A percentile compares a stretch with the other conserved stretches of the same genome.
Evolutionary conservation across 78 protist species (phyloP).

Genomic region (Dictyostelium brefeldianum): DNA sequence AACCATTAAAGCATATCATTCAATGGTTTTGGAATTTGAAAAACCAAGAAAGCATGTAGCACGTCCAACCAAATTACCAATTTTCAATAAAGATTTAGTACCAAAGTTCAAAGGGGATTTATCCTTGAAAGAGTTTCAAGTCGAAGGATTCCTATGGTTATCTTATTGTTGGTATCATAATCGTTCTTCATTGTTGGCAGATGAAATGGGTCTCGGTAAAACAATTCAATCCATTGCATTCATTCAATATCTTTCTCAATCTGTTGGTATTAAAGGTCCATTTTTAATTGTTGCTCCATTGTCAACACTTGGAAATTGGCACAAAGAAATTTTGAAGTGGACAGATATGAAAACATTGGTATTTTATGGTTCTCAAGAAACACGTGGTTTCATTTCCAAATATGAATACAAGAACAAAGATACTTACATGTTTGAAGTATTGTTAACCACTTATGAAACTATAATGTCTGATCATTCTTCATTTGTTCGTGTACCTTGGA

Average conservation of each 20-base stretch:
- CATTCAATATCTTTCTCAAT: conserved; percentile 85
- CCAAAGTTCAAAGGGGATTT: conserved; percentile 60
- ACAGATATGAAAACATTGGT: conserved; percentile 83
- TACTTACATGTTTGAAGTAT: conserved; percentile 84
- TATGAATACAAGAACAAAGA: conserved; percentile 73
- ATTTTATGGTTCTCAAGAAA: conserved; percentile 89
- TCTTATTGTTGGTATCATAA: conserved; percentile 86
- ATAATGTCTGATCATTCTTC: conserved; percentile 69
- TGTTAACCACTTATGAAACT: conserved; percentile 96
- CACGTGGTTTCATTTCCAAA: conserved; percentile 72
- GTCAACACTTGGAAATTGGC: conserved; percentile 94
- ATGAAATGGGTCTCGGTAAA: conserved; percentile 97
- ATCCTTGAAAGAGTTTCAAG: conserved; percentile 89
- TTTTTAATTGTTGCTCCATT: conserved; percentile 98
- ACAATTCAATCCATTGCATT: conserved; percentile 96
- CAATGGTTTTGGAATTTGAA: background rate
- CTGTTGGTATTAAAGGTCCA: conserved; percentile 90
- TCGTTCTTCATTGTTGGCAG: conserved; percentile 94
- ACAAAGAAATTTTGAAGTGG: conserved; percentile 91
- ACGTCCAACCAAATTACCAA: conserved; percentile 41
- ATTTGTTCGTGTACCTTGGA: conserved; percentile 87
- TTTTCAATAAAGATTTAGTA: conserved; percentile 2
- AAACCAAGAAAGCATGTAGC: conserved; percentile 23
- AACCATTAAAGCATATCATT: background rate
- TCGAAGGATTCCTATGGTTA: conserved; percentile 90